Conservation (phyloP, 768 basidiomycete genomes). For the Lactarius psammicola region DNA sequence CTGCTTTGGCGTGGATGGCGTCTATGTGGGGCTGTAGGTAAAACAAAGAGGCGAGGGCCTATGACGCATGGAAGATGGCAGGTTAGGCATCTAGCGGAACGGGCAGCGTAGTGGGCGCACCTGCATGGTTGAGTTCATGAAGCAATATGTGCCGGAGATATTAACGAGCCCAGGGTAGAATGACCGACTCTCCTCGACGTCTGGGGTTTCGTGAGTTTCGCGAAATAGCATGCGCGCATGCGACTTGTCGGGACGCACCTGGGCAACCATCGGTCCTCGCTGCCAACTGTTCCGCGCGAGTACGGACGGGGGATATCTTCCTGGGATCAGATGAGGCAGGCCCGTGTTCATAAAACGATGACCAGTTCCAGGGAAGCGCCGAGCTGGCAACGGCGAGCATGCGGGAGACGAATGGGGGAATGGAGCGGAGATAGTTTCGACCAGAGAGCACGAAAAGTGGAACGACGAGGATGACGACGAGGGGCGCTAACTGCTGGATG, state of each 20-base stretch:
- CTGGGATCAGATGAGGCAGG: slow-evolving; percentile 41
- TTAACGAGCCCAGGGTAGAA: slow-evolving; percentile 92
- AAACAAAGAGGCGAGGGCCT: slow-evolving; percentile 88
- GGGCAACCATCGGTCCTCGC: slow-evolving; percentile 38
- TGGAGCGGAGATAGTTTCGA: slow-evolving; percentile 32
- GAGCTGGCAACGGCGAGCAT: slow-evolving; percentile 58
- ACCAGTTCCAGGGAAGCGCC: slow-evolving; percentile 65
- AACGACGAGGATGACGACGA: slow-evolving; percentile 50
- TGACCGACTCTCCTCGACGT: slow-evolving; percentile 35
- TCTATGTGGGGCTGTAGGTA: slow-evolving; percentile 82
- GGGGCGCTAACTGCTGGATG: slow-evolving; percentile 57
- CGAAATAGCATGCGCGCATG: not conserved
- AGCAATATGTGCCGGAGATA: slow-evolving; percentile 94
- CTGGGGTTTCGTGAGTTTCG: not conserved
- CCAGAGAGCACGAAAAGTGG: slow-evolving; percentile 38
- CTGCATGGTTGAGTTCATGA: slow-evolving; percentile 96
- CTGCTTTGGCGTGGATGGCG: slow-evolving; percentile 70
- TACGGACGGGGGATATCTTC: slow-evolving; percentile 48
- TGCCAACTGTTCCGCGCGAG: slow-evolving; percentile 57
- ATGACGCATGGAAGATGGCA: slow-evolving; percentile 19
- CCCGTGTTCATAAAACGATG: slow-evolving; percentile 24
- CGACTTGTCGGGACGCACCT: slow-evolving; percentile 31
- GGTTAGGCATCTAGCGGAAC: slow-evolving; percentile 13
- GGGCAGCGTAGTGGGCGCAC: slow-evolving; percentile 35
- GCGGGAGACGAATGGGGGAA: slow-evolving; percentile 41